Evolutionary conservation across 129 eudicot species (phyloP).

Genomic region (Ambrosia trifida): DNA sequence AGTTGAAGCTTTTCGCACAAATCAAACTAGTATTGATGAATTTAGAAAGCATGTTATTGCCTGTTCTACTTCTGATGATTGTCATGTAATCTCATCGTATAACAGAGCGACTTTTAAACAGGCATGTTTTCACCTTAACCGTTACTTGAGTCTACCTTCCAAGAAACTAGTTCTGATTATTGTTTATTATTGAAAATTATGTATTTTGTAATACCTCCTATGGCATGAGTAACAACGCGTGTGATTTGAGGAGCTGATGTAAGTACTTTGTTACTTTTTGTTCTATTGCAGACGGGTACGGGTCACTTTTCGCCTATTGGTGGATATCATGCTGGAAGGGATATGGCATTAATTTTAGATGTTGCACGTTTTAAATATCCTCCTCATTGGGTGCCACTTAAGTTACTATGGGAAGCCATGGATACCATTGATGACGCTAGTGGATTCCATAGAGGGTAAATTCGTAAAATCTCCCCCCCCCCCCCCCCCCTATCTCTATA

Average conservation of each 20-base stretch:
- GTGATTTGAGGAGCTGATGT: slow-evolving; percentile 16
- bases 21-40: slow-evolving; percentile 71
- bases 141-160: not conserved
- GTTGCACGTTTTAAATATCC: slow-evolving; percentile 99
- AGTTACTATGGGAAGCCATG: slow-evolving; percentile 99
- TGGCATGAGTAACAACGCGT: not conserved
- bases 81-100: slow-evolving; percentile 91
- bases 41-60: slow-evolving; percentile 77
- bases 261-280: slow-evolving; percentile 7
- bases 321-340: slow-evolving; percentile 95
- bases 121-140: slow-evolving; percentile 40
- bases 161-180: not conserved
- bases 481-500: not conserved
- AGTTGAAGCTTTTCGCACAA: slow-evolving; percentile 83
- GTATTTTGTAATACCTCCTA: slow-evolving; percentile 12
- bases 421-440: slow-evolving; percentile 70
- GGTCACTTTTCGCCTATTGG: slow-evolving; percentile 99
- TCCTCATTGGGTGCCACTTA: slow-evolving; percentile 98
- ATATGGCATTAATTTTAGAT: slow-evolving; percentile 90
- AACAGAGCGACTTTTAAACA: slow-evolving; percentile 82
- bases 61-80: slow-evolving; percentile 76
- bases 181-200: not conserved
- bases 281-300: slow-evolving; percentile 70
- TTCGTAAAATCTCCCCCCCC: not conserved
- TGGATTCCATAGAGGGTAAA: slow-evolving; percentile 86